phyloP scores from a whole-genome alignment of 1,284 basidiomycete species.

The Moniliella sp. region DNA sequence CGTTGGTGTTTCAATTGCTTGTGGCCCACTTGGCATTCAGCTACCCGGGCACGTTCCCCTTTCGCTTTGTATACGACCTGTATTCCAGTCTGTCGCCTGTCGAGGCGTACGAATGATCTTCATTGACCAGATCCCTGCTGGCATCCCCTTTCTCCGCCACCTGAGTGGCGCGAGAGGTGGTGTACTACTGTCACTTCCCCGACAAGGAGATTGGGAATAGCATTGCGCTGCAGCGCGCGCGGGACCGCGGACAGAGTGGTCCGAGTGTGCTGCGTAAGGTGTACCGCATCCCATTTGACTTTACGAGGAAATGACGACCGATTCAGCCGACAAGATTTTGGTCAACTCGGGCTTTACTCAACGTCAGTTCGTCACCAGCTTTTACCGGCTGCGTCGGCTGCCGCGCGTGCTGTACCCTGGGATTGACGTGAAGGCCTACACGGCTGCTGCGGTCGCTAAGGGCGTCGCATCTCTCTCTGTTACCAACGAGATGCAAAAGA shows the following conservation, averaged over 20 bases:
- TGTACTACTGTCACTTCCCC: conserved; percentile 96
- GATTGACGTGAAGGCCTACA: conserved; percentile 38
- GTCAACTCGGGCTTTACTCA: conserved; percentile 75
- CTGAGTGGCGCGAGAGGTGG: conserved; percentile 51
- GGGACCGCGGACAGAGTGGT: conserved; percentile 27
- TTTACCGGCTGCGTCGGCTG: conserved; percentile 45
- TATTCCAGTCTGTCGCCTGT: conserved; percentile 27
- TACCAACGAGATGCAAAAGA: conserved; percentile 37
- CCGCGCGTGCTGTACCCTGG: conserved; percentile 74
- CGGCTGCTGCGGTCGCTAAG: conserved; percentile 5
- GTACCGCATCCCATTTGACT: conserved; percentile 73
- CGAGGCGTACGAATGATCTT: conserved; percentile 54
- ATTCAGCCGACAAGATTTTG: conserved; percentile 67
- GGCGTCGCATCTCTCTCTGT: conserved; percentile 7
- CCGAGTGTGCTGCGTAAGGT: conserved; percentile 6
- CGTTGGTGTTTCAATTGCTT: conserved; percentile 39
- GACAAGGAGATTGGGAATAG: conserved; percentile 48
- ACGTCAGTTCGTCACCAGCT: conserved; percentile 46
- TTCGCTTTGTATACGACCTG: conserved; percentile 10
- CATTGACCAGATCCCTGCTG: conserved; percentile 80
- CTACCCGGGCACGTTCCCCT: conserved; percentile 33
- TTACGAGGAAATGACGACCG: conserved; percentile 76
- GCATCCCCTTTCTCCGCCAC: conserved; percentile 57
- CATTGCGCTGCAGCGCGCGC: conserved; percentile 22
- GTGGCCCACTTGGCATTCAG: conserved; percentile 11